Base-by-base conservation (phyloP, 164 flowering plant species). In the Akebia trifoliata region DNA sequence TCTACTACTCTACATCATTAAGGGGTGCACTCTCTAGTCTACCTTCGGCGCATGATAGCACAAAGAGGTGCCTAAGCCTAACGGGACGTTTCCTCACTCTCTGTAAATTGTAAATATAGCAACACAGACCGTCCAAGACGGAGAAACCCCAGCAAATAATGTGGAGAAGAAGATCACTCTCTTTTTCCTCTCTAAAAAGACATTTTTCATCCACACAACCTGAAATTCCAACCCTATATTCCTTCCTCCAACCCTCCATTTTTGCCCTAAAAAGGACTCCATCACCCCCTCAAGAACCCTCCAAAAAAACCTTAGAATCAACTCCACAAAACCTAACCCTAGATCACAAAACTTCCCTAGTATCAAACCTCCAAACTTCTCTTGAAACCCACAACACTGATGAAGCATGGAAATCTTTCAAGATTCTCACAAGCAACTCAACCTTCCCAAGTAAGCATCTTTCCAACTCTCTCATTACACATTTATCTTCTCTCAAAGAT, bases 401-500 rank as follows among this genome's bases (percentile, higher is more conserved):
- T 62, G 88, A 81, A 49, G 99, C 96, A 8, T 93, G 99, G 99
- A 87, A 81, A 58, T 80, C 86, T 32, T 93, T 93, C 83, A 87
- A 88, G 67, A 42, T 77, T 25, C 84, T 87, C 53, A 80, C 89
- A 15, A 32, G 50, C 68, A 40, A 55, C 61, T 74, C 90, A 28
- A 31, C 60, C 44, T 74, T 77, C 43, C 95, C 97, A 14, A 59
- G 71, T 60, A 81, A 81, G 74, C 62, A 71, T 31, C 84, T 94
- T 62, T 67, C 83, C 14, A 81, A 87, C 69, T 75, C 87, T 2
- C 76, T 94, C 22, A 84, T 90, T 26, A 48, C 82, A 42, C 83
- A 86, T 58, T 68, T 94, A 59, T 80, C 81, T 59, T 80, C 87
- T 12, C 68, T 76, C 32, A 43, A 57, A 31, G 93, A 81, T 53